Evolutionary conservation across 768 basidiomycete species (phyloP), one percentile per base, ranked within the genome.

Genomic region (Pholiota microspora): DNA sequence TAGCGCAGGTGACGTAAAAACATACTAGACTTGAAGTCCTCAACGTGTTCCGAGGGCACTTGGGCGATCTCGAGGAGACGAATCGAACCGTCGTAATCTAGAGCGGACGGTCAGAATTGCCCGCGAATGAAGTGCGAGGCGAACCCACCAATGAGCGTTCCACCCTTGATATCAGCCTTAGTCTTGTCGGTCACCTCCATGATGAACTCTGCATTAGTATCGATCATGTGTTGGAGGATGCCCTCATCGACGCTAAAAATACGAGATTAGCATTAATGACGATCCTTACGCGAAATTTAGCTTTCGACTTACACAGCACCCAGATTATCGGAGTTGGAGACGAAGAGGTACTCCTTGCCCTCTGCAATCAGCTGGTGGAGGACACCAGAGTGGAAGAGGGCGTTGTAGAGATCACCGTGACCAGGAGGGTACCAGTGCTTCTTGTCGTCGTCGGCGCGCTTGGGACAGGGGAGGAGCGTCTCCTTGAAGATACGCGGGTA

Each of bases 161-260:
- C 91, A 72, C 89, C 89, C 84, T 71, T 71, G 57, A 71, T 64
- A 45, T 88, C 93, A 47, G 89, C 92, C 81, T 96, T 94, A 65
- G 94, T 95, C 82, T 95, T 96, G 78, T 95, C 92, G 9, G 94
- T 97, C 58, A 96, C 89, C 72, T 96, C 92, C 92, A 94, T 94
- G 69, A 94, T 71, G 75, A 94, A 94, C 71, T 96, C 94, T 25
- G 89, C 82, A 58, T 84, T 73, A 9, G 81, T 79, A 64, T 90
- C 82, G 60, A 90, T 81, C 89, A 96, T 94, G 69, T 94, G 86
- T 66, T 88, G 84, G 54, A 92, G 75, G 66, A 96, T 95, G 61
- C 79, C 82, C 67, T 88, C 81, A 71, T 93, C 91, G 64, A 91
- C 91, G 59, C 89, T 85, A 57, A 31, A 55, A 50, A 46, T 34